Conservation (phyloP, 2,329 filamentous ascomycete genomes). For the Nothophoma quercina region DNA sequence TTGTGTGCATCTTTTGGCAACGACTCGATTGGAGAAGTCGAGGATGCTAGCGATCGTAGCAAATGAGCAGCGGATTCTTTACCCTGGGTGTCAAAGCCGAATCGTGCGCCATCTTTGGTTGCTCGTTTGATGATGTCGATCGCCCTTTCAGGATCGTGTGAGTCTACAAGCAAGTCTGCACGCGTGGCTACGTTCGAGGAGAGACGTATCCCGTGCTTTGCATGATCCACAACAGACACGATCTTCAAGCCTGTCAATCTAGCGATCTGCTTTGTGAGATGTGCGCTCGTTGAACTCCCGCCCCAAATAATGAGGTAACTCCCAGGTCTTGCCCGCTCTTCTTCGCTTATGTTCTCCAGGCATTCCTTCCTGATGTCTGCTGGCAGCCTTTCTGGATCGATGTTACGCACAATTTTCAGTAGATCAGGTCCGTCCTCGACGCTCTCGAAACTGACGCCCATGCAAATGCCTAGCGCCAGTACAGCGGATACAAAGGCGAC, state of each 20-base stretch:
- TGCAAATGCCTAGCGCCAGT: conserved; percentile 71
- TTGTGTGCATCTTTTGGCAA: conserved; percentile 23
- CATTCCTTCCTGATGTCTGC: conserved; percentile 70
- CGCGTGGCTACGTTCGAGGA: conserved; percentile 52
- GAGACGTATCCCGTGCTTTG: conserved; percentile 65
- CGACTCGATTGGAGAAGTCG: conserved; percentile 16
- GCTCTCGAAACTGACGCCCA: conserved; percentile 70
- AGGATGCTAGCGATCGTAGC: conserved; percentile 58
- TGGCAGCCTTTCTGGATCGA: conserved; percentile 61
- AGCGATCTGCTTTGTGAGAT: conserved; percentile 72
- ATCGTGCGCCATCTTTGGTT: conserved; percentile 66
- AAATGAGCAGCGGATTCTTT: conserved; percentile 68
- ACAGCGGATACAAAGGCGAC: conserved; percentile 76
- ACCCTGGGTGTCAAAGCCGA: conserved; percentile 73
- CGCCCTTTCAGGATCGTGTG: conserved; percentile 70
- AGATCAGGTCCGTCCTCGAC: conserved; percentile 67
- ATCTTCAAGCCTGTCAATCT: conserved; percentile 71
- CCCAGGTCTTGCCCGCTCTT: conserved; percentile 64
- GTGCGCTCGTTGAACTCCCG: conserved; percentile 73
- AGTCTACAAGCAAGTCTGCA: conserved; percentile 73
- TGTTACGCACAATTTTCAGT: conserved; percentile 56
- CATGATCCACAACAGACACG: conserved; percentile 71
- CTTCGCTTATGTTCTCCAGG: conserved; percentile 60
- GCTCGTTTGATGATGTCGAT: conserved; percentile 69
- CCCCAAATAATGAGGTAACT: conserved; percentile 81